Evolutionary conservation across 805 yeast genomes (phyloP), one percentile per base, ranked within the genome.

Genomic region (Debaryomyces castellii): DNA sequence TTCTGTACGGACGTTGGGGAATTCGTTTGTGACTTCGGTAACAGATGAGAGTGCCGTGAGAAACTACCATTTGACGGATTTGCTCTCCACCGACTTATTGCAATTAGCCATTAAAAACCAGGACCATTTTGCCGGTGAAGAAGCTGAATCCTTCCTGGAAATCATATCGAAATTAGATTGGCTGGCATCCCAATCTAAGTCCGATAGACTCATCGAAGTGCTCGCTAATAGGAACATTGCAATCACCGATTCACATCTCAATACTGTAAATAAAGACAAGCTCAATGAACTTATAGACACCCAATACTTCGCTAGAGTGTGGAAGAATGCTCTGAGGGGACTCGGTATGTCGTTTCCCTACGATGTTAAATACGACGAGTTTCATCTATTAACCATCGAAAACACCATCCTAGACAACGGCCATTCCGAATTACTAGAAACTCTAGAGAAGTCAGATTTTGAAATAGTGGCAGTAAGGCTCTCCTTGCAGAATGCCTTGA

Each of bases 21-120:
- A 38, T 12, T 32, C 39, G 7, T 48, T 43, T 20, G 49, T 33
- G 7, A 6, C 43, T 8, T 21, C 23, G 4, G 41, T 12, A 8
- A 23, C 33, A 10, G 35, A 44, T 6, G 48, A 45, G 21, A 51
- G 40, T 27, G 39, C 53, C 11, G 46, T 47, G 1, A 49, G 72
- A 18, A 57, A 52, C 32, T 71, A 71, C 51, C 69, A 69, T 43
- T 52, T 69, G 17, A 60, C 71, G 1, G 63, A 64, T 21, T 52
- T 70, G 24, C 39, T 52, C 3, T 53, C 61, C 22, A 48, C 53
- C 0, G 76, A 69, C 46, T 14, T 69, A 1, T 62, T 71, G 39
- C 46, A 46, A 9, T 48, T 65, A 38, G 73, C 72, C 0, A 40
- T 58, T 16, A 50, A 49, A 35, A 24, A 49, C 3, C 46, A 46